Evolutionary conservation across 441 rosid genomes (phyloP), one percentile per base, ranked within the genome.

Genomic region (Adansonia rubrostipa): DNA sequence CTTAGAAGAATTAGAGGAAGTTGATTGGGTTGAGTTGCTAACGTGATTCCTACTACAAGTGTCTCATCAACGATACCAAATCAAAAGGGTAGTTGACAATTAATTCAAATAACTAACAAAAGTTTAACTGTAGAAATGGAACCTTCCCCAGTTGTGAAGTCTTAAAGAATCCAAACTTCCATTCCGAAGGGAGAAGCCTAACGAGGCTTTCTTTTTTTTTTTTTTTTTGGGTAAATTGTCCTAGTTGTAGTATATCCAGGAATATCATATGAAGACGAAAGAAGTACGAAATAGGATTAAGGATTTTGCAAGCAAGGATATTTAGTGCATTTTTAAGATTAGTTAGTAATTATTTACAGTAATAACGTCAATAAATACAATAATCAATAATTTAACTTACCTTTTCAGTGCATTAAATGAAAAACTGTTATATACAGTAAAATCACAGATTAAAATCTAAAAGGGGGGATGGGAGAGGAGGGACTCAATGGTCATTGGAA

Each of bases 401-500:
- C 36, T 33, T 33, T 33, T 33, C 36, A 33, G 36, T 33, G 36
- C 36, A 33, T 33, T 33, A 33, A 33, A 33, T 33, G 36, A 33
- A 33, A 33, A 33, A 33, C 4, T 33, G 36, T 33, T 3, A 33
- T 33, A 33, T 33, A 33, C 36, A 33, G 36, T 33, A 33, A 33
- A 33, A 33, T 33, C 36, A 33, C 36, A 33, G 64, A 9, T 9
- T 24, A 1, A 24, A 5, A 14, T 11, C 15, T 13, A 15, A 51
- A 13, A 1, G 36, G 44, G 0, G 0, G 40, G n/a, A 33, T 33
- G 36, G 36, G 36, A 33, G 36, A 33, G 36, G 36, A 33, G 36
- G 6, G 0, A 9, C 62, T 77, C 54, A 54, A 50, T 53, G 61
- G 68, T 76, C 70, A 78, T 75, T 77, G 54, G 51, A n/a, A 58